Evolutionary conservation across 345 rosid species (phyloP).

Genomic region (Erucastrum elatum): DNA sequence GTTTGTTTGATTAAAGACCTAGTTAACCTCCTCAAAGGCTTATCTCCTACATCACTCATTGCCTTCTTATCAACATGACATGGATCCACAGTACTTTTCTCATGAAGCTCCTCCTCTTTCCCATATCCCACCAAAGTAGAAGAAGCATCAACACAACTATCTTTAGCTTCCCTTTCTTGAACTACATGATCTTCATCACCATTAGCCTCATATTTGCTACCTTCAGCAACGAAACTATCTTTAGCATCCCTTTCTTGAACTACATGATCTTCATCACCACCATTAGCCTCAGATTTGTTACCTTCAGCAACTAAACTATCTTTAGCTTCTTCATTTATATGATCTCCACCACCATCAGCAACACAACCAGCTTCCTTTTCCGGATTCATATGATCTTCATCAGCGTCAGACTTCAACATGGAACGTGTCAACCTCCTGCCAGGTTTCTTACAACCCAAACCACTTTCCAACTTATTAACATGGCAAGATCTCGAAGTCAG

Average conservation of each 20-base stretch:
- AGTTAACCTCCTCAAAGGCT: conserved; percentile 36
- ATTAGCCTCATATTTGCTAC: conserved; percentile 3
- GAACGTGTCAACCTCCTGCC: conserved; percentile 62
- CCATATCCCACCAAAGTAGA: conserved; percentile 1
- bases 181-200: conserved; percentile 23
- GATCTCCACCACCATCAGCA: conserved; percentile 15
- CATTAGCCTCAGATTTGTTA: conserved; percentile 20
- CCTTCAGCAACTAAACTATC: conserved; percentile 21
- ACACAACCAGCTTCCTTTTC: neutral
- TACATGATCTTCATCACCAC: conserved; percentile 21
- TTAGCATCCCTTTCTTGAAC: conserved; percentile 2
- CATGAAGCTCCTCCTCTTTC: conserved; percentile 7
- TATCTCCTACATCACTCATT: conserved; percentile 3
- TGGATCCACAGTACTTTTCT: conserved; percentile 13
- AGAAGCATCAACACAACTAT: conserved; percentile 24
- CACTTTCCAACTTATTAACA: conserved; percentile 33
- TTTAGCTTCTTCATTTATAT: neutral
- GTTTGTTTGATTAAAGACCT: conserved; percentile 29
- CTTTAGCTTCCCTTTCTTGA: conserved; percentile 14
- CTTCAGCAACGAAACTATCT: conserved; percentile 15
- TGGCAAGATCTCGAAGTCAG: conserved; percentile 25
- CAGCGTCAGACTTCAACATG: conserved; percentile 38
- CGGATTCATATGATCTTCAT: conserved; percentile 6
- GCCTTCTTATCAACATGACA: conserved; percentile 14
- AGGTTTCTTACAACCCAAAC: conserved; percentile 31